Conservation (phyloP, 2,329 filamentous ascomycete species). For the Daldinia sp. region DNA sequence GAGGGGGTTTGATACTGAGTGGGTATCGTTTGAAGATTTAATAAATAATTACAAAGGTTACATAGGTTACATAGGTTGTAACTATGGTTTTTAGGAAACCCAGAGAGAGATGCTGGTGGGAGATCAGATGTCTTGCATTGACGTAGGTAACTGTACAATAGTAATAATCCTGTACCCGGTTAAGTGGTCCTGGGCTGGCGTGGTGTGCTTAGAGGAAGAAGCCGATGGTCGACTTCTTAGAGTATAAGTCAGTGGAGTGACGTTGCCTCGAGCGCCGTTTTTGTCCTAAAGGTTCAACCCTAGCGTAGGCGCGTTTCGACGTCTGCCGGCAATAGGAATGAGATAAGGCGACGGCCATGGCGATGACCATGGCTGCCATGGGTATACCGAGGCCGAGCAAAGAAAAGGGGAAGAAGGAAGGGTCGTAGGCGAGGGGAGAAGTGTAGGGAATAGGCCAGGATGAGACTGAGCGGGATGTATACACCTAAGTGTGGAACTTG, state of each 20-base stretch:
- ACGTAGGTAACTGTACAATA: slow-evolving; percentile 31
- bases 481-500: background rate
- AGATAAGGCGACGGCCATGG: slow-evolving; percentile 3
- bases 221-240: slow-evolving; percentile 19
- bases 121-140: slow-evolving; percentile 31
- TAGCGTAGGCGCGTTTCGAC: slow-evolving; percentile 17
- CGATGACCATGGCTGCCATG: background rate
- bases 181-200: slow-evolving; percentile 9
- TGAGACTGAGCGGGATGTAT: slow-evolving; percentile 5
- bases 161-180: slow-evolving; percentile 18
- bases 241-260: slow-evolving; percentile 37
- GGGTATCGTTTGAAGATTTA: slow-evolving; percentile 30
- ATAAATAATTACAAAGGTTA: slow-evolving; percentile 19
- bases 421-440: slow-evolving; percentile 2
- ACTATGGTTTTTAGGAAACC: background rate
- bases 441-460: background rate
- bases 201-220: slow-evolving; percentile 16
- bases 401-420: slow-evolving; percentile 7
- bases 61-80: no score
- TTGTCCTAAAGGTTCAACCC: slow-evolving; percentile 20
- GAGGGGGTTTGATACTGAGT: slow-evolving; percentile 20
- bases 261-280: slow-evolving; percentile 34
- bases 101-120: slow-evolving; percentile 20
- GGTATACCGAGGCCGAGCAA: background rate
- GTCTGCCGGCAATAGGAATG: slow-evolving; percentile 23